Percentiles rank a stretch among this genome's conserved stretches.
These are phyloP conservation scores for Bothriochloa decipiens DNA, from an alignment of 176 grass and related monocot species.

Conservation along the genomic window DNA sequence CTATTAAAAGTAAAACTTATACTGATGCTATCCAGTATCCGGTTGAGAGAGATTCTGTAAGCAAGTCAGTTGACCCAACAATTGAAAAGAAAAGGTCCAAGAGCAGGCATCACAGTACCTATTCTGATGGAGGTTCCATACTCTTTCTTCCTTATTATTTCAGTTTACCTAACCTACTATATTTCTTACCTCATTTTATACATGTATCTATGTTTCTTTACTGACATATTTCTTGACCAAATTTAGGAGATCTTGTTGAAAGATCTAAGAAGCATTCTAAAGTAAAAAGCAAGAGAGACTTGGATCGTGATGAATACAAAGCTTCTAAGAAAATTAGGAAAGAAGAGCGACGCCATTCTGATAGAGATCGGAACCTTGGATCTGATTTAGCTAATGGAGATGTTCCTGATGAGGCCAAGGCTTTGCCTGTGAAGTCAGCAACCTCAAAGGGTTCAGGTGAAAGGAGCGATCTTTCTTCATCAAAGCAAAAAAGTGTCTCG, in stretches of 20 bases:
- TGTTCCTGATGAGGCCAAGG: slow-evolving; percentile 49
- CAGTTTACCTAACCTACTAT: slow-evolving; percentile 17
- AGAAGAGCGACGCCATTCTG: slow-evolving; percentile 44
- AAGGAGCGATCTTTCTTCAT: slow-evolving; percentile 51
- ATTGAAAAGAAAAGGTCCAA: slow-evolving; percentile 68
- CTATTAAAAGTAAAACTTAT: slow-evolving; percentile 46
- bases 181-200: slow-evolving; percentile 24
- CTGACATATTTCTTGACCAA: slow-evolving; percentile 28
- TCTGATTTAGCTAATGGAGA: slow-evolving; percentile 43
- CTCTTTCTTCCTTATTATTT: slow-evolving; percentile 25
- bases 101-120: slow-evolving; percentile 64
- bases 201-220: slow-evolving; percentile 45
- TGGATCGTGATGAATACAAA: slow-evolving; percentile 66
- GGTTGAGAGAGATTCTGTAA: slow-evolving; percentile 45
- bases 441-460: slow-evolving; percentile 54
- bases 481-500: slow-evolving; percentile 54
- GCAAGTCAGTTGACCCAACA: slow-evolving; percentile 58
- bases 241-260: slow-evolving; percentile 63
- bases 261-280: slow-evolving; percentile 77
- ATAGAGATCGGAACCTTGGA: slow-evolving; percentile 53
- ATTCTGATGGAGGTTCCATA: slow-evolving; percentile 81
- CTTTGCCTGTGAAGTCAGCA: slow-evolving; percentile 47
- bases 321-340: slow-evolving; percentile 80
- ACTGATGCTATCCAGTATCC: slow-evolving; percentile 51
- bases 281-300: slow-evolving; percentile 76